Percentiles rank a stretch among this genome's conserved stretches.
Conservation (phyloP, 139 green algal species). For the Chlorella vulgaris region DNA sequence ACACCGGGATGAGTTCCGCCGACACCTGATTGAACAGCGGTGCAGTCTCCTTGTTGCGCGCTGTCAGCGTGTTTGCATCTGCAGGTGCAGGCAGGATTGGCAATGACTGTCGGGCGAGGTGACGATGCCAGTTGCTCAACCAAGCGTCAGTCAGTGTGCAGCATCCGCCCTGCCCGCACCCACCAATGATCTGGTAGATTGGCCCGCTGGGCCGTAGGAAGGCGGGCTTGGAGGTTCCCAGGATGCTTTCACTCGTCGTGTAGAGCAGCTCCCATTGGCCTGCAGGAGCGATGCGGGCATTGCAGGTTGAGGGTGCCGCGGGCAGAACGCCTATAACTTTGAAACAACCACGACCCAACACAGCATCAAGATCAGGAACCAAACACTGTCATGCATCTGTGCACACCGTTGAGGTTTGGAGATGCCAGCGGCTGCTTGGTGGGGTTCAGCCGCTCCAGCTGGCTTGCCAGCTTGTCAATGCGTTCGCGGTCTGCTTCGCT, state of each 20-base stretch:
- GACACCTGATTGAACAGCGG: constrained; percentile 86
- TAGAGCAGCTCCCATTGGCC: constrained; percentile 89
- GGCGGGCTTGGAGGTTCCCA: constrained; percentile 65
- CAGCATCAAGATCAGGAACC: too few relatives aligned
- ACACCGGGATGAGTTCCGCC: constrained; percentile 74
- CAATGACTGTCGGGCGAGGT: too few relatives aligned
- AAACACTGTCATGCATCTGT: too few relatives aligned
- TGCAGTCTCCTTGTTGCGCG: constrained; percentile 77
- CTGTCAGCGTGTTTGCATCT: constrained; percentile 71
- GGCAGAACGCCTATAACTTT: too few relatives aligned
- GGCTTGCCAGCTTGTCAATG: constrained; percentile 60
- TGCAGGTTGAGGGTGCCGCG: too few relatives aligned
- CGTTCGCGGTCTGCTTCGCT: constrained; percentile 50
- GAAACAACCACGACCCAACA: too few relatives aligned
- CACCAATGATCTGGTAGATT: constrained; percentile 87
- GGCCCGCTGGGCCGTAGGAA: constrained; percentile 76
- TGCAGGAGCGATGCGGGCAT: too few relatives aligned
- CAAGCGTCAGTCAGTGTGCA: too few relatives aligned
- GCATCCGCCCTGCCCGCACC: too few relatives aligned
- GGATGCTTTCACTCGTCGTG: constrained; percentile 84
- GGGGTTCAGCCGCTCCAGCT: constrained; percentile 79
- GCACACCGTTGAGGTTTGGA: constrained; percentile 52
- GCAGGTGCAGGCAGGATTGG: too few relatives aligned
- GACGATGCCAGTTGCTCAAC: too few relatives aligned
- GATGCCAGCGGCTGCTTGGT: constrained; percentile 63